Evolutionary conservation across 441 rosid genomes (phyloP), one percentile per base, ranked within the genome.

Genomic region (Erysimum pusillum): DNA sequence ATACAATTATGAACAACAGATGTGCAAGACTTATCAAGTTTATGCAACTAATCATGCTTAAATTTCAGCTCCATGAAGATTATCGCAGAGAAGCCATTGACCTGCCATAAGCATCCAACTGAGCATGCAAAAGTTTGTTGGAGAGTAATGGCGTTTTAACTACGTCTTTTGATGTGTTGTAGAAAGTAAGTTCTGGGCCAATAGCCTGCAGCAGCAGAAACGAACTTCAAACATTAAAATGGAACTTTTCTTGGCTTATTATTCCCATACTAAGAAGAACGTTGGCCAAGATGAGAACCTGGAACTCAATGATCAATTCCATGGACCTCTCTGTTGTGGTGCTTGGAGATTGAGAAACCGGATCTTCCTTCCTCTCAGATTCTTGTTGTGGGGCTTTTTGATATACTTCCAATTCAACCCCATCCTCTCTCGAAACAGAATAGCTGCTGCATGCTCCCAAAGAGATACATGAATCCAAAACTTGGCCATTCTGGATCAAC

Each of bases 161-260:
- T 20, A 88, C 86, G 63, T 90, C 90, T 85, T 88, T 92, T 41
- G 93, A 93, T 77, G 91, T 80, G 78, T 79, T 92, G 80, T 93
- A 93, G 72, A 96, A 96, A 60, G 98, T 96, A 60, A 96, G 93
- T 86, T 96, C 99, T 44, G 98, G 98, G 39, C 97, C 92, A 73
- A 96, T 85, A 68, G 97, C 98, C 99, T 96, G 85, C 82, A 86
- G 82, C 71, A 78, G 68, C 31, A 66, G 63, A 74, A 63, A 68
- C 57, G 38, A 68, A 46, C 58, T 60, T 73, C 46, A 72, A 67
- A 61, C 54, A 61, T 73, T 54, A 48, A 32, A 62, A 34, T 45
- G 62, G 38, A 74, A 74, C 3, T 32, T 79, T 71, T 73, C 39
- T 41, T 70, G 73, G 54, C 51, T 71, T 53, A 57, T 34, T 79